Evolutionary conservation across 2,329 filamentous ascomycete genomes (phyloP).

Genomic region (Aspergillus sojae): DNA sequence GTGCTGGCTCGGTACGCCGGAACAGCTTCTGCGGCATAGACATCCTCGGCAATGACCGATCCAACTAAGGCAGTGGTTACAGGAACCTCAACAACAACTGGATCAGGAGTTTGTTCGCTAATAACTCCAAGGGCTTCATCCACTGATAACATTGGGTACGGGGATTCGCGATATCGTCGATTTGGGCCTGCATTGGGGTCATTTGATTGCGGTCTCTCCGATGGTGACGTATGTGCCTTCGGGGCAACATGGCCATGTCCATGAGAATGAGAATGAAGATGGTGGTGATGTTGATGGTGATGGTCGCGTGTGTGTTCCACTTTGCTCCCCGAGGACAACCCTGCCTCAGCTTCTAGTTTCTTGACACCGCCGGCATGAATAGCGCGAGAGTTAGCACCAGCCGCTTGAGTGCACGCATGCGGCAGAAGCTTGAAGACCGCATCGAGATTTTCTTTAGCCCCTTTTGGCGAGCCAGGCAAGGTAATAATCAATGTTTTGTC

Average conservation of each 20-base stretch:
- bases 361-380: constrained; percentile 80
- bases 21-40: constrained; percentile 78
- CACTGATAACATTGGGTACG: constrained; percentile 89
- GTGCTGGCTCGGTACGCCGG: constrained; percentile 95
- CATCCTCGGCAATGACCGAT: constrained; percentile 78
- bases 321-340: constrained; percentile 48
- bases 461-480: constrained; percentile 91
- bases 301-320: constrained; percentile 31
- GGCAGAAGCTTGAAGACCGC: constrained; percentile 86
- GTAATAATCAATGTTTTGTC: constrained; percentile 83
- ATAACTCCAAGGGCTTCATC: constrained; percentile 77
- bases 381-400: constrained; percentile 76
- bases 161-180: constrained; percentile 78
- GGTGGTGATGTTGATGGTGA: constrained; percentile 51
- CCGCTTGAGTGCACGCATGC: constrained; percentile 89
- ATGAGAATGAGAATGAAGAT: constrained; percentile 61
- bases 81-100: constrained; percentile 58
- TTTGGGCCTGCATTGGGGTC: constrained; percentile 63
- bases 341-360: constrained; percentile 82
- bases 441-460: constrained; percentile 89
- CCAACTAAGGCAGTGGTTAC: constrained; percentile 72
- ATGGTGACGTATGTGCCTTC: constrained; percentile 71
- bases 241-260: constrained; percentile 65
- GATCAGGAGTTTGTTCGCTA: constrained; percentile 68
- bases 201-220: constrained; percentile 60